Conservation (phyloP, 345 rosid genomes). For the Citrus mangshanensis region DNA sequence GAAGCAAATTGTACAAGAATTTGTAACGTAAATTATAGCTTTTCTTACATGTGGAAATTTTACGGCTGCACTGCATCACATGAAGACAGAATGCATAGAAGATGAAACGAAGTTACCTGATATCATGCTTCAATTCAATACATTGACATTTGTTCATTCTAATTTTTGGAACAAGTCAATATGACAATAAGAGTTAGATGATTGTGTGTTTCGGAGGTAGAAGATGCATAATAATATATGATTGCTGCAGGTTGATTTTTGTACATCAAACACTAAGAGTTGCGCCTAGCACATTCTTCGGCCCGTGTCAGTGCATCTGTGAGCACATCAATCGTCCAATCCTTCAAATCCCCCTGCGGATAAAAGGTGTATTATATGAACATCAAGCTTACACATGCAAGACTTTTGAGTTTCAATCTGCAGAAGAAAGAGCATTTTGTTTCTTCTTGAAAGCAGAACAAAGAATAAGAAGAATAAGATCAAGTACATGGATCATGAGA, state of each 20-base stretch:
- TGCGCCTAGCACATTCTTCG: conserved; percentile 57
- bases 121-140: background rate
- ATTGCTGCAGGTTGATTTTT: background rate
- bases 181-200: no score
- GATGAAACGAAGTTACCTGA: background rate
- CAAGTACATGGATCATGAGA: background rate
- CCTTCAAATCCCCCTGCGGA: conserved; percentile 74
- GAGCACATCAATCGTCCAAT: conserved; percentile 89
- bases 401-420: background rate
- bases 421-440: background rate
- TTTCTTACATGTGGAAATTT: no score
- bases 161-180: background rate
- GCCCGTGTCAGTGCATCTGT: conserved; percentile 69
- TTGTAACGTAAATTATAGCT: background rate
- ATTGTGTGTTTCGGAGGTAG: background rate
- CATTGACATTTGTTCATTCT: background rate
- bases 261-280: conserved; percentile 25
- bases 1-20: background rate
- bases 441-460: background rate
- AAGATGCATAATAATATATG: background rate
- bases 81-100: background rate
- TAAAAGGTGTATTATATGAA: background rate
- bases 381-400: background rate
- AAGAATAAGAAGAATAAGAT: background rate
- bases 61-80: no score